Base-by-base conservation (phyloP, 2,329 filamentous ascomycete species). In the Amauroascus niger region DNA sequence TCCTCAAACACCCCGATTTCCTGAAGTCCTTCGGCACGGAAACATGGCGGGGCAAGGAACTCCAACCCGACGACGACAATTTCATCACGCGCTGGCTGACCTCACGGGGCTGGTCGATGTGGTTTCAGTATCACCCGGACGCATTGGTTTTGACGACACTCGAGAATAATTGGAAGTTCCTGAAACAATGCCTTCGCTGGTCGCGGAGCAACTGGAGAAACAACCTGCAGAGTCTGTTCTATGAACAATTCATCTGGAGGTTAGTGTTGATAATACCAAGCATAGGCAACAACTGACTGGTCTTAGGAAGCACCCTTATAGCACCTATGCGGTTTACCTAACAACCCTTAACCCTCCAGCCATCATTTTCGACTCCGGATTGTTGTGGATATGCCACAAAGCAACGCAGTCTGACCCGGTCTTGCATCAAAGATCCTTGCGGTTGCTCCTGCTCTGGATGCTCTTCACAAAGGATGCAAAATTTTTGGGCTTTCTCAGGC, bases 61-160 rank as follows among this genome's bases (percentile, higher is more conserved):
- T 94, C 54, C 93, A 94, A 64, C 86, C 88, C 28, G 88, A 94
- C 70, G 88, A 95, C 69, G 88, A 95, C 76, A 95, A 94, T 71
- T 94, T 93, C 72, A 86, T 95, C 60, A 93, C 88, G 3, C 81
- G 88, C 55, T 94, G 88, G 88, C 75, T 94, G 58, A 87, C 93
- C 60, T 84, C 80, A 58, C 83, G 91, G 71, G 77, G 82, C 60
- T 90, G 86, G 84, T 86, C 88, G 71, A 93, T 88, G 13, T 87
- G 86, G 77, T 84, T 94, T 66, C 88, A 95, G 71, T 91, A 91
- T 70, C 82, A 91, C 66, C 79, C 77, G 49, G 86, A 89, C 63
- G 90, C 86, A 64, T 84, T 89, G 68, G 83, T 95, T 56, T 83
- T 89, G 72, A 95, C 88, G 26, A 94, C 88, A 2, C 76, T 95